Conservation (phyloP, 1,139 yeast species). For the Debaryomyces fabryi region DNA sequence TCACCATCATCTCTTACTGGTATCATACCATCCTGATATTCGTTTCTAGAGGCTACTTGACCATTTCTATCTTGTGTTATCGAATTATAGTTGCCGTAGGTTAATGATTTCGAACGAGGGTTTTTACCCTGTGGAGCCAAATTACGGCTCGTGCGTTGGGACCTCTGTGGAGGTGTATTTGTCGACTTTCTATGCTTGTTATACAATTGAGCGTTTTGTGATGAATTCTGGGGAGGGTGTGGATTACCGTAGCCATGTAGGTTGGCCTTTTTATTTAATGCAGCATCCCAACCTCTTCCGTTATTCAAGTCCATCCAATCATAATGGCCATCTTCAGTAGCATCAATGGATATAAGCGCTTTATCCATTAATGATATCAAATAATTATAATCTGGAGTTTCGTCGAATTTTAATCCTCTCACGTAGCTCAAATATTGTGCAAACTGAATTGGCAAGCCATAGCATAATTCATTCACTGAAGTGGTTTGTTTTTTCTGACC, state of each 20-base stretch:
- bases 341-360: constrained; percentile 38
- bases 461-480: constrained; percentile 65
- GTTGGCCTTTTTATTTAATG: constrained; percentile 77
- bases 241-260: constrained; percentile 81
- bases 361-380: constrained; percentile 45
- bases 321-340: constrained; percentile 63
- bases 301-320: constrained; percentile 86
- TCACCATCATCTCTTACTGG: constrained; percentile 43
- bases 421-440: constrained; percentile 76
- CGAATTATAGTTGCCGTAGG: constrained; percentile 31
- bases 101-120: constrained; percentile 16
- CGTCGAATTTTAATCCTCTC: constrained; percentile 72
- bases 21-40: constrained; percentile 27
- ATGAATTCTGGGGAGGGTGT: constrained; percentile 49
- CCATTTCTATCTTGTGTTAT: constrained; percentile 29
- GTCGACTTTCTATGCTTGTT: constrained; percentile 12
- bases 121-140: constrained; percentile 9
- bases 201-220: constrained; percentile 13
- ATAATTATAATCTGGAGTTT: constrained; percentile 72
- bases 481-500: constrained; percentile 79
- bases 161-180: constrained; percentile 12
- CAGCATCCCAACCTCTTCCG: constrained; percentile 83
- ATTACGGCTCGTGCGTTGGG: constrained; percentile 9
- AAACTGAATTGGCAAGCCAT: constrained; percentile 74
- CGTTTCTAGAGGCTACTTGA: constrained; percentile 8